Conservation (phyloP, 768 basidiomycete genomes). For the Suillus decipiens region DNA sequence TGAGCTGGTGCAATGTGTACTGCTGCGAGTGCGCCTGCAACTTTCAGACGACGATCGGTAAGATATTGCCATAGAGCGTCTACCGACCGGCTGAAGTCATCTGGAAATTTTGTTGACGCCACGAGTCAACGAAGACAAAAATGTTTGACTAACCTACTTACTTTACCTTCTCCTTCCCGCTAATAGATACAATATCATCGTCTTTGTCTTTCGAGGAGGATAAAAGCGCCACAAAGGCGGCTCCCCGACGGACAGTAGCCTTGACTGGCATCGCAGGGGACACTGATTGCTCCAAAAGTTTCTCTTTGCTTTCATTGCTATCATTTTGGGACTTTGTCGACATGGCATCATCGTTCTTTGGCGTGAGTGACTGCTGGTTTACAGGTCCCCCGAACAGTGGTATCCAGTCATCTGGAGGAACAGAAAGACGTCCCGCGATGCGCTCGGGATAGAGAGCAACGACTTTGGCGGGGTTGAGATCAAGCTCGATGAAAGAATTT, state of each 20-base stretch:
- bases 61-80: conserved; percentile 89
- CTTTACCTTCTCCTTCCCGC: conserved; percentile 35
- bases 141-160: conserved; percentile 31
- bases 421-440: conserved; percentile 76
- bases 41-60: conserved; percentile 86
- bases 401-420: conserved; percentile 74
- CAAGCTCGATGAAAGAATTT: conserved; percentile 83
- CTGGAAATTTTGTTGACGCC: conserved; percentile 34
- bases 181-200: conserved; percentile 60
- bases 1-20: conserved; percentile 70
- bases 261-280: conserved; percentile 45
- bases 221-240: conserved; percentile 54
- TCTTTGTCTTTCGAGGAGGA: conserved; percentile 46
- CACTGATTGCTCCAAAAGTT: conserved; percentile 32
- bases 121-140: conserved; percentile 10
- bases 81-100: conserved; percentile 67
- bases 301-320: conserved; percentile 25
- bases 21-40: conserved; percentile 71
- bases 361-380: conserved; percentile 22
- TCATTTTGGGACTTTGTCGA: conserved; percentile 30
- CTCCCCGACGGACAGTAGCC: conserved; percentile 41
- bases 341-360: conserved; percentile 26
- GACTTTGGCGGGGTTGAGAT: conserved; percentile 93
- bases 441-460: conserved; percentile 84
- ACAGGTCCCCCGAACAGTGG: conserved; percentile 78